Evolutionary conservation across 108 stramenopile genomes (phyloP).

Genomic region (Parietichytrium sp.): DNA sequence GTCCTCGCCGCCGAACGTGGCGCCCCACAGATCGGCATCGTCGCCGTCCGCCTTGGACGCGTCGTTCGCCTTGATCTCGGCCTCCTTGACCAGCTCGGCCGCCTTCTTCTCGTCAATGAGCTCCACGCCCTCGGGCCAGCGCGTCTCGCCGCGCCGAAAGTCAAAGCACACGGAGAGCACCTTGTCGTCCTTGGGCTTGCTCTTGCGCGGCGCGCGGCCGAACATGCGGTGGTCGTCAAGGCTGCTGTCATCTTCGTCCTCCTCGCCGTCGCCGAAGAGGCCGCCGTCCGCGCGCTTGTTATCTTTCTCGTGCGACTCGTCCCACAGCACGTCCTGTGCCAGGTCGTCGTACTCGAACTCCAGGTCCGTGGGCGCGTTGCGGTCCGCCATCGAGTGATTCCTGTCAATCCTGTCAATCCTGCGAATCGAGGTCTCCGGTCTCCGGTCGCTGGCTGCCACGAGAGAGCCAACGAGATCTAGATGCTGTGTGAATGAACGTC

Average conservation of each 20-base stretch:
- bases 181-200: conserved; percentile 41
- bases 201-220: background rate
- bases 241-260: too few relatives aligned
- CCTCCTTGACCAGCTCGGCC: conserved; percentile 42
- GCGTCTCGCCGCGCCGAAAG: conserved; percentile 17
- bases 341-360: background rate
- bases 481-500: too few relatives aligned
- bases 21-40: background rate
- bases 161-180: conserved; percentile 38
- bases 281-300: too few relatives aligned
- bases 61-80: conserved; percentile 7
- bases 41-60: background rate
- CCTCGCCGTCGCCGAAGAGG: too few relatives aligned
- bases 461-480: too few relatives aligned
- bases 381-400: background rate
- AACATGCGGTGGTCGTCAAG: too few relatives aligned
- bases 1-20: background rate
- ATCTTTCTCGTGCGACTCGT: background rate
- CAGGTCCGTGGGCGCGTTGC: background rate
- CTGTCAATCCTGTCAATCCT: too few relatives aligned
- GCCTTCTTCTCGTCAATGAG: conserved; percentile 39
- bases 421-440: too few relatives aligned
- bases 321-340: background rate
- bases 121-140: conserved; percentile 41
- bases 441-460: too few relatives aligned